Evolutionary conservation across 768 basidiomycete species (phyloP).

Genomic region (Russula abietina): DNA sequence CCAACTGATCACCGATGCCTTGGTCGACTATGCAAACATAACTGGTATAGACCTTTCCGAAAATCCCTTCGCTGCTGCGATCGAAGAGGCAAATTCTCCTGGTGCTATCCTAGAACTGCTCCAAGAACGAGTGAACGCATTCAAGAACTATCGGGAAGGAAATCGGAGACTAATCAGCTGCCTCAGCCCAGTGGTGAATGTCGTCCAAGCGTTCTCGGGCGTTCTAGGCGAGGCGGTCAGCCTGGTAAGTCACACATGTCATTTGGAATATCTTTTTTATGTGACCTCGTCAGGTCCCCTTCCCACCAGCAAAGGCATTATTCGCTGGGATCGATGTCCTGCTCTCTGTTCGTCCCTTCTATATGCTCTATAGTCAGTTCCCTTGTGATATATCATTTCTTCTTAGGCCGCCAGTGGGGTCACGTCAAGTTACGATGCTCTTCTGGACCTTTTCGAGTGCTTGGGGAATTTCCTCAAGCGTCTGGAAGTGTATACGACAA

Average conservation of each 20-base stretch:
- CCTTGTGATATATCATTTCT: not conserved
- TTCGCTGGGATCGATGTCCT: not conserved
- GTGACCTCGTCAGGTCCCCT: not conserved
- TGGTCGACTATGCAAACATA: not conserved
- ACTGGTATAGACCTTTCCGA: not conserved
- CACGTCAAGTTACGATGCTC: not conserved
- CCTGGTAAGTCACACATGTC: not conserved
- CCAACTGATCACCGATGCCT: not conserved
- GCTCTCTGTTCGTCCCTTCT: not conserved
- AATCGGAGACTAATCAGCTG: not conserved
- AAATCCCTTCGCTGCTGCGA: not conserved
- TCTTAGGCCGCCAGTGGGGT: not conserved
- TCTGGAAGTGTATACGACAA: not conserved
- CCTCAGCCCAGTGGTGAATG: not conserved
- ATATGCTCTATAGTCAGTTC: not conserved
- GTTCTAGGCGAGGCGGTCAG: not conserved
- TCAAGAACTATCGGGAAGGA: not conserved
- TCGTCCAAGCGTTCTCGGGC: not conserved
- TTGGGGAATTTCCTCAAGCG: not conserved
- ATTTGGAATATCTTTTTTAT: not conserved
- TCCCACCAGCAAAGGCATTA: not conserved
- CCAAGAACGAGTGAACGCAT: not conserved
- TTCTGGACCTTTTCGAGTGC: not conserved
- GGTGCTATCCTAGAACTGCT: not conserved
- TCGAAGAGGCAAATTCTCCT: not conserved